phyloP scores from a whole-genome alignment of 306 rosid genomes.

The Pachyrhizus erosus region DNA sequence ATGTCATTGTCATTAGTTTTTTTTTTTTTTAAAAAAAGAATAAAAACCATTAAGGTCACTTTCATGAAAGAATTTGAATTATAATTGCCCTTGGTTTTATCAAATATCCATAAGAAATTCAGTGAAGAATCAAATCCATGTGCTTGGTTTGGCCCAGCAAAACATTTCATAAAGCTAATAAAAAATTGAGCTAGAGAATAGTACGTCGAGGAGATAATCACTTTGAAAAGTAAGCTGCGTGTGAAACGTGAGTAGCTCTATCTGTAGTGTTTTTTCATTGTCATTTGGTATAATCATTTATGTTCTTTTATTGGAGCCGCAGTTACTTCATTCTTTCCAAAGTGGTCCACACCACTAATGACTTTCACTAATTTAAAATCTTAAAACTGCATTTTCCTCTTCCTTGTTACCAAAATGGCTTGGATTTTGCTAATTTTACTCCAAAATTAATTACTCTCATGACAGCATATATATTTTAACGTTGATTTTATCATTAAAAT shows the following conservation, averaged over 20 bases:
- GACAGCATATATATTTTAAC: too few species aligned
- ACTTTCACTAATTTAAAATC: neutral
- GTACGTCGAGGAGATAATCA: neutral
- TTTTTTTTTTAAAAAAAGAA: neutral
- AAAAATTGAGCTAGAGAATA: neutral
- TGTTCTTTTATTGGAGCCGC: neutral
- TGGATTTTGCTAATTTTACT: too few species aligned
- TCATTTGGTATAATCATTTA: slow-evolving; percentile 12
- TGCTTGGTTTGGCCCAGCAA: slow-evolving; percentile 8
- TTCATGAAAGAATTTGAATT: slow-evolving; percentile 22
- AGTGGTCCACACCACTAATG: slow-evolving; percentile 12
- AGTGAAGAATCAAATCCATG: slow-evolving; percentile 44
- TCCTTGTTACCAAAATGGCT: too few species aligned
- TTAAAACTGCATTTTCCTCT: too few species aligned
- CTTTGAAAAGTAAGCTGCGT: neutral
- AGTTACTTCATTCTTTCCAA: neutral
- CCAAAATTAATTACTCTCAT: neutral
- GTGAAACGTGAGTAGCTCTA: neutral
- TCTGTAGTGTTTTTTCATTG: neutral
- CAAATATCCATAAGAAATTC: slow-evolving; percentile 45
- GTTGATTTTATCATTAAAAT: neutral
- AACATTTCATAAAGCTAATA: neutral
- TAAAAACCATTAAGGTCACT: slow-evolving; percentile 31
- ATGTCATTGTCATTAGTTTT: slow-evolving; percentile 28
- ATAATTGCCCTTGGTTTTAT: slow-evolving; percentile 32